Conservation (phyloP, 805 yeast species). For the Teunomyces tritomae region DNA sequence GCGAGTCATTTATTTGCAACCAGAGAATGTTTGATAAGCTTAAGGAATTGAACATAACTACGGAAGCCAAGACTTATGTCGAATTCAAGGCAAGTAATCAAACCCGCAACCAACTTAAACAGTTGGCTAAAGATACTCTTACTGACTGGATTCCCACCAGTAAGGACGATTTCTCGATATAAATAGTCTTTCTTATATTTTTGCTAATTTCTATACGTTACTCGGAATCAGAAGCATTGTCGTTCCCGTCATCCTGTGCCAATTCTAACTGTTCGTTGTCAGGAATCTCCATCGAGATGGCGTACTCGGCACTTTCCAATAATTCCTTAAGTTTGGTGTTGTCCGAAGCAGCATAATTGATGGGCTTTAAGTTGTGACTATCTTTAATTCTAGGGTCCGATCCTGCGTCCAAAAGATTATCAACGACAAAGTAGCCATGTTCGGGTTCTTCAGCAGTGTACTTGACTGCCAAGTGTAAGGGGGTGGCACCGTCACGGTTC, state of each 20-base stretch:
- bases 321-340: slow-evolving; percentile 56
- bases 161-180: slow-evolving; percentile 40
- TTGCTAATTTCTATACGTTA: slow-evolving; percentile 6
- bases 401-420: slow-evolving; percentile 86
- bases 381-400: slow-evolving; percentile 62
- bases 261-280: slow-evolving; percentile 30
- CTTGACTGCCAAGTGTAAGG: slow-evolving; percentile 80
- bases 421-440: slow-evolving; percentile 74
- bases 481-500: slow-evolving; percentile 80
- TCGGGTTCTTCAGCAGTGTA: slow-evolving; percentile 80
- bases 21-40: slow-evolving; percentile 15
- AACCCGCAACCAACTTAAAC: slow-evolving; percentile 29
- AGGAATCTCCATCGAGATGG: slow-evolving; percentile 42
- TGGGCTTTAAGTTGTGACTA: slow-evolving; percentile 64
- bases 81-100: slow-evolving; percentile 16
- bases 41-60: neutral
- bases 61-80: slow-evolving; percentile 4
- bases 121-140: slow-evolving; percentile 24
- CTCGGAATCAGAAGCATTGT: slow-evolving; percentile 36
- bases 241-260: slow-evolving; percentile 26
- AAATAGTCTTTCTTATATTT: neutral
- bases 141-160: slow-evolving; percentile 48
- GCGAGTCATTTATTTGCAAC: slow-evolving; percentile 41
- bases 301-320: slow-evolving; percentile 82
- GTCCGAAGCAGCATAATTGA: slow-evolving; percentile 60